Percentiles rank a stretch among this genome's conserved stretches.
phyloP scores from a whole-genome alignment of 768 basidiomycete genomes.

The Pleurotus pulmonarius region DNA sequence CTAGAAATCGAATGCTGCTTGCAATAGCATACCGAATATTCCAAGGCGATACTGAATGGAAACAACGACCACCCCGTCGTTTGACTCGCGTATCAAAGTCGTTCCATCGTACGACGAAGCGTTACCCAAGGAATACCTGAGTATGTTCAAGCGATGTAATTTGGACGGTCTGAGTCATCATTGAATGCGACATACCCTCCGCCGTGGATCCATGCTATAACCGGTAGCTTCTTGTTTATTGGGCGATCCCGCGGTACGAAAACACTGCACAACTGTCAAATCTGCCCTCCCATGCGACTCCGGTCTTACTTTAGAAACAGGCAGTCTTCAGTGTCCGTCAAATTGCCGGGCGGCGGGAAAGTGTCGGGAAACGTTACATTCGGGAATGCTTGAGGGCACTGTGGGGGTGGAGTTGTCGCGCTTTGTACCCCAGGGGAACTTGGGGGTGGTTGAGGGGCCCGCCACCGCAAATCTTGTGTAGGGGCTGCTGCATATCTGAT shows the following conservation, averaged over 20 bases:
- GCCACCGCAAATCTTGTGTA: slow-evolving; percentile 30
- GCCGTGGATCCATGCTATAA: slow-evolving; percentile 9
- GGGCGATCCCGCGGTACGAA: slow-evolving; percentile 27
- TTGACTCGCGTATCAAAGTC: slow-evolving; percentile 3
- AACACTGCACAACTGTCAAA: slow-evolving; percentile 17
- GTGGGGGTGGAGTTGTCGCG: slow-evolving; percentile 24
- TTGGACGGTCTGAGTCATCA: background rate
- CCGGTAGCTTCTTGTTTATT: slow-evolving; percentile 17
- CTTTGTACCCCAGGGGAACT: slow-evolving; percentile 22
- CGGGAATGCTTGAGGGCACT: slow-evolving; percentile 24
- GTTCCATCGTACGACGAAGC: slow-evolving; percentile 4
- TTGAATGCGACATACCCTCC: slow-evolving; percentile 1
- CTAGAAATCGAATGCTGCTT: too few relatives aligned
- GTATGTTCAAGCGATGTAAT: background rate
- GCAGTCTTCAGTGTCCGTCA: slow-evolving; percentile 32
- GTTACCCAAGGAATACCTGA: slow-evolving; percentile 5
- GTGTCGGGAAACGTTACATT: slow-evolving; percentile 28
- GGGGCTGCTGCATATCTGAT: slow-evolving; percentile 51
- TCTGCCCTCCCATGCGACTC: background rate
- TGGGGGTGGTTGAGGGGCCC: slow-evolving; percentile 26
- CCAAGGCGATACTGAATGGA: slow-evolving; percentile 42
- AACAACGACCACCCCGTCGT: slow-evolving; percentile 28
- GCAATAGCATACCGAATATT: slow-evolving; percentile 18
- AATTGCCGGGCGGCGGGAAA: slow-evolving; percentile 15
- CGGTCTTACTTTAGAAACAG: slow-evolving; percentile 31